These are phyloP conservation scores for Sarcodon sp. DNA, from an alignment of 768 basidiomycete species.

Conservation along the genomic window DNA sequence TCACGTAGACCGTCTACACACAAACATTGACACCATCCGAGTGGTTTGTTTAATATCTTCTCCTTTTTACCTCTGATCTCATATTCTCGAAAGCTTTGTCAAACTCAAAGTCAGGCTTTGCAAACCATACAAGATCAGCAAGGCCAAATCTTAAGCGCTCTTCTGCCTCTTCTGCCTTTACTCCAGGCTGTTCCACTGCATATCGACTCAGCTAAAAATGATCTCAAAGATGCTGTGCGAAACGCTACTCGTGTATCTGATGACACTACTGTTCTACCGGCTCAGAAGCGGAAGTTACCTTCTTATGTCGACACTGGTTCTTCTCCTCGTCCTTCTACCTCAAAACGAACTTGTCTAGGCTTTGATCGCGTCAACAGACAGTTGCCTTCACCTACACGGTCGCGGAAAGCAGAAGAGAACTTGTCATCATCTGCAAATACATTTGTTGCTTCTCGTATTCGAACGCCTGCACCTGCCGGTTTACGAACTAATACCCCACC, in stretches of 20 bases:
- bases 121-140: slow-evolving; percentile 56
- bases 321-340: not conserved
- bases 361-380: not conserved
- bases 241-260: not conserved
- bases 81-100: slow-evolving; percentile 8
- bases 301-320: not conserved
- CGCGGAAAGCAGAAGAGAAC: not conserved
- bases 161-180: slow-evolving; percentile 48
- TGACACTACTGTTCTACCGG: not conserved
- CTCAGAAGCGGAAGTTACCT: too few relatives aligned
- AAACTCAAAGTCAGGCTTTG: slow-evolving; percentile 35
- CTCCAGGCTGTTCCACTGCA: slow-evolving; percentile 47
- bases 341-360: not conserved
- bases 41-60: slow-evolving; percentile 6
- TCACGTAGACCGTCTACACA: slow-evolving; percentile 11
- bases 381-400: not conserved
- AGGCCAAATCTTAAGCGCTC: slow-evolving; percentile 34
- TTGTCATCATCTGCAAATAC: not conserved
- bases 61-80: not conserved
- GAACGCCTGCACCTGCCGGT: not conserved
- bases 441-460: not conserved
- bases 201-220: slow-evolving; percentile 23
- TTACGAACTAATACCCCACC: not conserved
- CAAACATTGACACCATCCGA: slow-evolving; percentile 12
- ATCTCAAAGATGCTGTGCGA: slow-evolving; percentile 11